Evolutionary conservation across 371 early-diverging fungal genomes (phyloP), one percentile per base, ranked within the genome.

Genomic region (Sanchytrium tribonematis): DNA sequence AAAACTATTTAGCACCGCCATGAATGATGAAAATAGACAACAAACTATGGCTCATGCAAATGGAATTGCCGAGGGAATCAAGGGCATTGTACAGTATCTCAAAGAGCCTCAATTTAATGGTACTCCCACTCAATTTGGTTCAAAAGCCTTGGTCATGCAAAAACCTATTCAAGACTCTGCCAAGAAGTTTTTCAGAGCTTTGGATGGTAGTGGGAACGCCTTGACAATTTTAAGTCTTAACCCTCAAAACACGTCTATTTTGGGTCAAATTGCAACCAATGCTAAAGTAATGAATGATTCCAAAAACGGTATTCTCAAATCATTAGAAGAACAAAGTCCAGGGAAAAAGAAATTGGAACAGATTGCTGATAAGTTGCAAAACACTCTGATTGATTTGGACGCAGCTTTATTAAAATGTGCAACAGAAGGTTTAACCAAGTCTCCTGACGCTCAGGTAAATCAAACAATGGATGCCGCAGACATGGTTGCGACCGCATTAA

Each of bases 291-390:
- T 48, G 22, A 48, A 48, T 12, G 48, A 48, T 22, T 5, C 48
- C 22, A 48, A 48, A 48, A 48, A 5, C 5, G 48, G 48, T 5
- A 5, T 48, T 5, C 48, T 48, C 5, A 48, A 22, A 48, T 5
- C 48, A 48, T 48, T 48, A 48, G 48, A 48, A 12, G 48, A 48
- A 48, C 48, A 48, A 22, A 48, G 48, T 30, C 80, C 82, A 17
- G 80, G 79, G 1, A 77, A 79, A 66, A 75, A 76, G 66, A 80
- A 80, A 32, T 79, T 78, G 67, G 74, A 75, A 1, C 74, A 71
- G 0, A 76, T 76, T 1, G 32, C 76, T 30, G 74, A 72, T 17
- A 75, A 72, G 31, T 65, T 79, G 1, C 32, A 68, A 1, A 74
- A 75, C 29, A 29, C 70, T 2, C 69, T 76, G 1, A 68, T 67